Percentiles rank a stretch among this genome's conserved stretches.
phyloP scores from a whole-genome alignment of 2,329 filamentous ascomycete species.

The Gnomoniopsis sp. region DNA sequence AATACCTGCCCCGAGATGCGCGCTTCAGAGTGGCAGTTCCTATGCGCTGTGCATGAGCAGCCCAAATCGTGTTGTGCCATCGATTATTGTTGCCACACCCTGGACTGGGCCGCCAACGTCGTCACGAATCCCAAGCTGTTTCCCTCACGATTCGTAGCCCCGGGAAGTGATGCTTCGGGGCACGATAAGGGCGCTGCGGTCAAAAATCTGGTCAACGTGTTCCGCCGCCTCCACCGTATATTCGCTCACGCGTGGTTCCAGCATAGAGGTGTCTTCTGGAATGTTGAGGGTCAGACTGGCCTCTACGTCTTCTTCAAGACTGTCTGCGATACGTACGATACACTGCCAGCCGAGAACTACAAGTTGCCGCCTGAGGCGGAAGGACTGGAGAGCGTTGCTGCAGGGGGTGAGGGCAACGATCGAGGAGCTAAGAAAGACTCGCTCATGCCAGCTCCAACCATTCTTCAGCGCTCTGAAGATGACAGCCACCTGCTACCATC shows the following conservation, averaged over 20 bases:
- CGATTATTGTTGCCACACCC: slow-evolving; percentile 97
- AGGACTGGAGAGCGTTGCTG: slow-evolving; percentile 56
- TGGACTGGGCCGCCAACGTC: slow-evolving; percentile 95
- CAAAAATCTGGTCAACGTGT: slow-evolving; percentile 91
- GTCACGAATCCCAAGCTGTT: slow-evolving; percentile 95
- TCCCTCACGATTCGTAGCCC: slow-evolving; percentile 71
- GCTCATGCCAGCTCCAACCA: slow-evolving; percentile 23
- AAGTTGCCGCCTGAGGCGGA: slow-evolving; percentile 93
- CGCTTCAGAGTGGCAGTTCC: slow-evolving; percentile 97
- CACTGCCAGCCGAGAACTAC: slow-evolving; percentile 92
- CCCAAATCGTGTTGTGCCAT: slow-evolving; percentile 97
- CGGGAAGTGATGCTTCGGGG: slow-evolving; percentile 56
- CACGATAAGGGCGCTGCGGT: slow-evolving; percentile 63
- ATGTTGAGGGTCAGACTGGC: slow-evolving; percentile 84
- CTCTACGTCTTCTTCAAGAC: slow-evolving; percentile 97
- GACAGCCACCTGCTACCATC: slow-evolving; percentile 52
- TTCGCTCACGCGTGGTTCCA: slow-evolving; percentile 99
- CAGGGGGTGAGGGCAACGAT: slow-evolving; percentile 14
- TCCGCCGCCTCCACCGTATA: slow-evolving; percentile 89
- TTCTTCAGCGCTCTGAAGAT: slow-evolving; percentile 31
- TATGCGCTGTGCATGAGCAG: slow-evolving; percentile 94
- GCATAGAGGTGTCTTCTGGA: slow-evolving; percentile 92
- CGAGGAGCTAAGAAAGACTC: slow-evolving; percentile 20
- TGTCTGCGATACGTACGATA: slow-evolving; percentile 85
- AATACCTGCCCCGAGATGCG: slow-evolving; percentile 96